Evolutionary conservation across 164 flowering plant genomes (phyloP).

Genomic region (Malania oleifera): DNA sequence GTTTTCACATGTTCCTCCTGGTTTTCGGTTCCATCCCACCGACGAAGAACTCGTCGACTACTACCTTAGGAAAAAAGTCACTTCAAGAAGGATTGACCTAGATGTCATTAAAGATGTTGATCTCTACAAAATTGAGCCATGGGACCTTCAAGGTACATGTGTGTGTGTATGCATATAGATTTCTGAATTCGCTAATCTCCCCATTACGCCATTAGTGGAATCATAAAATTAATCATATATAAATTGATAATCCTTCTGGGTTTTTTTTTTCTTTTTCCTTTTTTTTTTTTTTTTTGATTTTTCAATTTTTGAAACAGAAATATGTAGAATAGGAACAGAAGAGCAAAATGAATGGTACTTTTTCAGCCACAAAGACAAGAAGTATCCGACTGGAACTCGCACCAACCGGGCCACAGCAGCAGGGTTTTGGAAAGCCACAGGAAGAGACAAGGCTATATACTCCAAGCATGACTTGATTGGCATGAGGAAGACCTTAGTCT

Average conservation of each 20-base stretch:
- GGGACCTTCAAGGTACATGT: constrained; percentile 59
- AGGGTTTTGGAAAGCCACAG: constrained; percentile 91
- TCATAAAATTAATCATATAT: neutral
- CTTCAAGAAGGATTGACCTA: constrained; percentile 39
- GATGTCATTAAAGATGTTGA: constrained; percentile 62
- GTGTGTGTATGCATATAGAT: neutral
- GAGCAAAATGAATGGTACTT: constrained; percentile 81
- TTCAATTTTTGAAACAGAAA: constrained; percentile 24
- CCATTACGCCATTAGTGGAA: neutral
- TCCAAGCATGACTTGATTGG: constrained; percentile 62
- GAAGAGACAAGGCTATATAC: constrained; percentile 74
- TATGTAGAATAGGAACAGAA: constrained; percentile 61
- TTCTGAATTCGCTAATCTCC: neutral
- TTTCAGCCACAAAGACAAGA: constrained; percentile 82
- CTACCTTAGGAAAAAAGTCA: constrained; percentile 47
- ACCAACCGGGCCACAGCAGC: constrained; percentile 80
- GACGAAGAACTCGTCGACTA: constrained; percentile 69
- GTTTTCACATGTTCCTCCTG: constrained; percentile 55
- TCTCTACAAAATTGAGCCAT: constrained; percentile 64
- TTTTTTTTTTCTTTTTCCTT: neutral
- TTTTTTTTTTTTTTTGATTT: neutral
- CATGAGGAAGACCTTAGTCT: constrained; percentile 86
- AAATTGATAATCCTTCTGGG: neutral
- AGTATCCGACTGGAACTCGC: constrained; percentile 78
- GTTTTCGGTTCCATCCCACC: constrained; percentile 64